phyloP scores from a whole-genome alignment of 176 grass and related monocot genomes.

The Saccharum officinarum region DNA sequence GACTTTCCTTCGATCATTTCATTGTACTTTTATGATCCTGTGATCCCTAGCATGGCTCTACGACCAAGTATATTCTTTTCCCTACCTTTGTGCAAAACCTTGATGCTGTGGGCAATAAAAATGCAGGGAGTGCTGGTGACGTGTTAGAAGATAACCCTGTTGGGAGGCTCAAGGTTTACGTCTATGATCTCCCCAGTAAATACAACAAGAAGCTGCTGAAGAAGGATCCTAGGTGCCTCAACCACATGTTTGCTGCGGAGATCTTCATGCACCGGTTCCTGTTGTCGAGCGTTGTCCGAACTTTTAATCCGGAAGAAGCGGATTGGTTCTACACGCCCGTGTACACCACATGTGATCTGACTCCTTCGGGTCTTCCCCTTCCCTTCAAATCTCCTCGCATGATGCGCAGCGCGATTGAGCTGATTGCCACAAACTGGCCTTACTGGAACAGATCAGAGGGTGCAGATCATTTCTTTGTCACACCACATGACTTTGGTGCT shows the following conservation, averaged over 20 bases:
- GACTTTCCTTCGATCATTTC: constrained; percentile 2
- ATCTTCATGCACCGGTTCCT: constrained; percentile 93
- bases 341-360: constrained; percentile 84
- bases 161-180: constrained; percentile 82
- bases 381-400: constrained; percentile 82
- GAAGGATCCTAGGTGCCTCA: constrained; percentile 86
- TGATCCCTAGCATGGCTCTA: constrained; percentile 5
- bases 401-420: constrained; percentile 84
- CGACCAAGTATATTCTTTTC: constrained; percentile 40
- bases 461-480: constrained; percentile 95
- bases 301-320: constrained; percentile 70
- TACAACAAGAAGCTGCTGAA: constrained; percentile 85
- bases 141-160: constrained; percentile 84
- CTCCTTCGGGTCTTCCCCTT: constrained; percentile 69
- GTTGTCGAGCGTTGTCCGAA: constrained; percentile 76
- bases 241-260: constrained; percentile 92
- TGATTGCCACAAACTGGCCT: constrained; percentile 75
- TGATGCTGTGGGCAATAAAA: constrained; percentile 32
- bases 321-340: constrained; percentile 94
- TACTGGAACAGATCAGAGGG: constrained; percentile 93
- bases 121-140: constrained; percentile 85
- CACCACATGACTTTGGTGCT: constrained; percentile 89
- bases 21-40: constrained; percentile 13
- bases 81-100: constrained; percentile 26
- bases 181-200: constrained; percentile 83